Evolutionary conservation across 495 filamentous ascomycete genomes (phyloP).

Genomic region (Xanthoparmelia taractica): DNA sequence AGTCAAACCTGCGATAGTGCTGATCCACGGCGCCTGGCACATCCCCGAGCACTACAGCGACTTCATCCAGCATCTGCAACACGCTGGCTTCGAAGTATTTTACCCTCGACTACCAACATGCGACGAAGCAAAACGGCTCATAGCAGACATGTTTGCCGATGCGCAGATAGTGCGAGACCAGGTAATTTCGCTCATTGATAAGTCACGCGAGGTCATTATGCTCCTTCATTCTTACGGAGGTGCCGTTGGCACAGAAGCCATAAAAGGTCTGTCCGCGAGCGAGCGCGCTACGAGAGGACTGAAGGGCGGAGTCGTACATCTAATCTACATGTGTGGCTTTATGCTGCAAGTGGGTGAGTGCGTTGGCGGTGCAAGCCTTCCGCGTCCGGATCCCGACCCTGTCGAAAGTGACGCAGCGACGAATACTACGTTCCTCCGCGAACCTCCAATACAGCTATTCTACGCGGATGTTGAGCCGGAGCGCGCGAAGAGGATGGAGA

Average conservation of each 20-base stretch:
- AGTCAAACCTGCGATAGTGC: constrained; percentile 32
- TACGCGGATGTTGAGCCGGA: constrained; percentile 27
- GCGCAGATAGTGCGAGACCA: constrained; percentile 26
- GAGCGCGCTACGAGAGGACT: constrained; percentile 25
- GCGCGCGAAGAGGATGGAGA: constrained; percentile 24
- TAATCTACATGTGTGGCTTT: constrained; percentile 37
- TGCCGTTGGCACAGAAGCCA: constrained; percentile 32
- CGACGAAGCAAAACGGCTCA: constrained; percentile 21
- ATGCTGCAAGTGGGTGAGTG: constrained; percentile 29
- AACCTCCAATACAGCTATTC: constrained; percentile 27
- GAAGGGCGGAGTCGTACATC: constrained; percentile 34
- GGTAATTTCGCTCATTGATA: constrained; percentile 24
- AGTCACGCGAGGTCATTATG: constrained; percentile 30
- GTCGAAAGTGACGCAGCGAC: constrained; percentile 24
- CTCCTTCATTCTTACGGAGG: constrained; percentile 41
- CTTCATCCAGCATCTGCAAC: constrained; percentile 31
- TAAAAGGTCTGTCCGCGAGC: constrained; percentile 27
- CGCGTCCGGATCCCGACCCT: constrained; percentile 23
- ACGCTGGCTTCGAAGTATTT: constrained; percentile 31
- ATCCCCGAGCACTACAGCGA: constrained; percentile 33
- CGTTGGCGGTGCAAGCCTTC: constrained; percentile 24
- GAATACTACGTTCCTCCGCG: constrained; percentile 20
- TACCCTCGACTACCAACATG: constrained; percentile 34
- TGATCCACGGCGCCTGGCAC: constrained; percentile 42
- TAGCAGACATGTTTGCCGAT: constrained; percentile 25